A percentile compares a stretch with the other conserved stretches of the same genome.
Evolutionary conservation across 2,329 filamentous ascomycete genomes (phyloP).

Genomic region (Cladophialophora exuberans): DNA sequence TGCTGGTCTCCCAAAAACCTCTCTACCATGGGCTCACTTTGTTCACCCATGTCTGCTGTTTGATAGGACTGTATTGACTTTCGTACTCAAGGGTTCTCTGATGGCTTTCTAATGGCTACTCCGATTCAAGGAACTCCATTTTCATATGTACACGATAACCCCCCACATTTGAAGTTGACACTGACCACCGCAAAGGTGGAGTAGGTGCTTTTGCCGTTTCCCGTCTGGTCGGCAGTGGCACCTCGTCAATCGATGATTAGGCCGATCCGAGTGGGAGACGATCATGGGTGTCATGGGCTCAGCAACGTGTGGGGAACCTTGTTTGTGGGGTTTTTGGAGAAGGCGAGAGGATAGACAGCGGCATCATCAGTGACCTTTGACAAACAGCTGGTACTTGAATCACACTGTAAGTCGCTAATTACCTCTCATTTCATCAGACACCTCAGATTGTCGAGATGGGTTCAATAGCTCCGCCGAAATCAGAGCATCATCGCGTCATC

Average conservation of each 20-base stretch:
- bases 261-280: neutral
- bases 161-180: slow-evolving; percentile 4
- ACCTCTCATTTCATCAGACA: too few relatives aligned
- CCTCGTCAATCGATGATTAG: slow-evolving; percentile 2
- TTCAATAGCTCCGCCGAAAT: slow-evolving; percentile 10
- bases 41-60: neutral
- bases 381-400: too few relatives aligned
- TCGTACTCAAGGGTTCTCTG: too few relatives aligned
- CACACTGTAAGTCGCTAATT: too few relatives aligned
- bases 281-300: neutral
- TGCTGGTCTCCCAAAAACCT: slow-evolving; percentile 28
- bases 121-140: neutral
- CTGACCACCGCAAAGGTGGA: slow-evolving; percentile 1
- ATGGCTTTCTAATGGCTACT: neutral
- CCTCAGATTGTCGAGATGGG: slow-evolving; percentile 1
- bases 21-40: slow-evolving; percentile 18
- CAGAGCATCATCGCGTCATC: slow-evolving; percentile 22
- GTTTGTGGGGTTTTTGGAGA: slow-evolving; percentile 20
- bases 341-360: neutral
- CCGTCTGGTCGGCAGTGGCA: slow-evolving; percentile 5
- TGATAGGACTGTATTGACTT: too few relatives aligned
- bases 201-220: slow-evolving; percentile 16
- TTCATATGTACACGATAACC: neutral
- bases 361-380: too few relatives aligned
- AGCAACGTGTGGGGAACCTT: slow-evolving; percentile 15